Percentiles rank a stretch among this genome's conserved stretches.
These are phyloP conservation scores for Leccinum longicurvipes DNA, from an alignment of 768 basidiomycete species.

Conservation along the genomic window DNA sequence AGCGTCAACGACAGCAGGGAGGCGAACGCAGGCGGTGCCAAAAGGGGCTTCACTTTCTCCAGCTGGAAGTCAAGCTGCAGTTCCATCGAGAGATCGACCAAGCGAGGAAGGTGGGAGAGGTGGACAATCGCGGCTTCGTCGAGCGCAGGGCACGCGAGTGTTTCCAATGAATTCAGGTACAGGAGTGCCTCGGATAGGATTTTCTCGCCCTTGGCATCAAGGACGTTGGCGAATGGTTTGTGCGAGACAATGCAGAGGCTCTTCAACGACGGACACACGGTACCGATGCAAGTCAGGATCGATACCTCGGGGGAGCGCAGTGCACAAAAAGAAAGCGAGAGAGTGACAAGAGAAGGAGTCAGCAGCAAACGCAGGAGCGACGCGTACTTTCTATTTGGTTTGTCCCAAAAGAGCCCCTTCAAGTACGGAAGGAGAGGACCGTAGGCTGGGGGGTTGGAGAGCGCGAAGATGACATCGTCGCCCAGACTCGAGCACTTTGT, in stretches of 20 bases:
- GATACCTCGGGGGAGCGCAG: constrained; percentile 18
- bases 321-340: constrained; percentile 7
- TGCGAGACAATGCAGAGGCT: constrained; percentile 4
- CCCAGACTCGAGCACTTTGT: constrained; percentile 4
- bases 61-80: constrained; percentile 13
- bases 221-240: background rate
- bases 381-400: constrained; percentile 10
- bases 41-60: constrained; percentile 9
- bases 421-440: constrained; percentile 22
- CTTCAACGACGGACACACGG: constrained; percentile 19
- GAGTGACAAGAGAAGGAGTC: constrained; percentile 19
- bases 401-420: constrained; percentile 20
- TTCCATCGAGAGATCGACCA: constrained; percentile 14
- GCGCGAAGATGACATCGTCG: constrained; percentile 24
- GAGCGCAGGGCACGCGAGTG: constrained; percentile 18
- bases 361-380: constrained; percentile 20
- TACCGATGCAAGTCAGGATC: constrained; percentile 19
- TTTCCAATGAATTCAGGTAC: constrained; percentile 13
- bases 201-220: constrained; percentile 14
- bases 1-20: constrained; percentile 11
- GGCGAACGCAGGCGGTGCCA: constrained; percentile 17
- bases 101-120: constrained; percentile 20
- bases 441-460: constrained; percentile 21
- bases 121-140: constrained; percentile 21
- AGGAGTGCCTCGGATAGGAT: constrained; percentile 23